Evolutionary conservation across 208 protist species (phyloP), one percentile per base, ranked within the genome.

Genomic region (Crithidia bombi): DNA sequence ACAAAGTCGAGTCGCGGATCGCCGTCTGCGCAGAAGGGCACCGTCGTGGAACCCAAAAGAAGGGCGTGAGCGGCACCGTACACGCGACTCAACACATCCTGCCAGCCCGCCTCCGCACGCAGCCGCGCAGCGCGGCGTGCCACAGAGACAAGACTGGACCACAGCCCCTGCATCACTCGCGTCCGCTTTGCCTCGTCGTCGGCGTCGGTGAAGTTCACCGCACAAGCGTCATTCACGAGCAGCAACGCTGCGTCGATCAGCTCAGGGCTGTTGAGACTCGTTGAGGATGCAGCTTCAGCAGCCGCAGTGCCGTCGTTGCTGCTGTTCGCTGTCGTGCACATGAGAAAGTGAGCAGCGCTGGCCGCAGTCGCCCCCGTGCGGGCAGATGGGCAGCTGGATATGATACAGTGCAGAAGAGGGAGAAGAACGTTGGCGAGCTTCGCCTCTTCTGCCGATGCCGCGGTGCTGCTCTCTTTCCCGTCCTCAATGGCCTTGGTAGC

Each of bases 1-100:
- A 70, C 32, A 49, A 61, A 70, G 55, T 44, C 23, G 17, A 77
- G 21, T 35, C 71, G 71, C 14, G 71, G 64, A 21, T 77, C 56
- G 26, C 30, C 26, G 21, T 66, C 47, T 3, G 44, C 30, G 33
- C 39, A 9, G 17, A 70, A 70, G 7, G 71, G 71, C 0, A 66
- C 38, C 10, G 19, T 50, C 5, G 71, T 46, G 9, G 39, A 57
- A 21, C 35, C 35, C 3, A 70, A 38, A 15, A 77, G 32, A 11
- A 77, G 36, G 5, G 19, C 32, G 56, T 70, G 71, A 7, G 71
- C 62, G 14, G 47, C 38, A 7, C 33, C 57, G 44, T 43, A 77
- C 23, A 51, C 25, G 25, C 49, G 56, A 14, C 47, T 46, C 46
- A 66, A 43, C 44, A 77, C 63, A 9, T 55, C 23, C 39, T 43